These are phyloP conservation scores for Immersiella caudata DNA, from an alignment of 495 filamentous ascomycete genomes.

Conservation along the genomic window DNA sequence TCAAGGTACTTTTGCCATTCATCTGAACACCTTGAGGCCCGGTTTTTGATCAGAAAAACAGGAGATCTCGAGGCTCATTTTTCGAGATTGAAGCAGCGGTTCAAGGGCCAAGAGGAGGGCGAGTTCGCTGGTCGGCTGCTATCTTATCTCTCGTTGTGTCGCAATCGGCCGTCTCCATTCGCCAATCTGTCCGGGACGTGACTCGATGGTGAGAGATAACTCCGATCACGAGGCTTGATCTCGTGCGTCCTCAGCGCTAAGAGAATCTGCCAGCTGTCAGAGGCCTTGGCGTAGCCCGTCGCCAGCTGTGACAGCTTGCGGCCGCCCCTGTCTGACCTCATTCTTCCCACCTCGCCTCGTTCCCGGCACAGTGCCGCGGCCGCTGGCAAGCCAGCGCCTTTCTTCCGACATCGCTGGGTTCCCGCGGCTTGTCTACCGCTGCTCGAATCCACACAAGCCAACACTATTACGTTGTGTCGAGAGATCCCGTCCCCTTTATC, in stretches of 20 bases:
- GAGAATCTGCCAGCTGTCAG: constrained; percentile 11
- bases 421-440: background rate
- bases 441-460: background rate
- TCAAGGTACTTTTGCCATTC: background rate
- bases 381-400: background rate
- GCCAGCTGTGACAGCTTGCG: background rate
- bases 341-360: background rate
- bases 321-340: constrained; percentile 15
- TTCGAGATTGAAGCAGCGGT: too few relatives aligned
- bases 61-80: too few relatives aligned
- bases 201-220: constrained; percentile 37
- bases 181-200: constrained; percentile 23
- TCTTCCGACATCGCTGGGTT: constrained; percentile 32
- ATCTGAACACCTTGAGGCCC: background rate
- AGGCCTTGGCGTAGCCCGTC: background rate
- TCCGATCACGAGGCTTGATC: constrained; percentile 32
- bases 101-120: too few relatives aligned
- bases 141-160: background rate
- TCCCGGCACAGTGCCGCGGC: background rate
- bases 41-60: background rate
- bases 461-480: background rate
- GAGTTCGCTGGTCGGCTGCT: too few relatives aligned
- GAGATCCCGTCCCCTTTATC: constrained; percentile 3
- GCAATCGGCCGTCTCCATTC: constrained; percentile 16
- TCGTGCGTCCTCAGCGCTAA: background rate